Evolutionary conservation across 2,329 filamentous ascomycete genomes (phyloP), one percentile per base, ranked within the genome.

Genomic region (Cryphonectria carpinicola): DNA sequence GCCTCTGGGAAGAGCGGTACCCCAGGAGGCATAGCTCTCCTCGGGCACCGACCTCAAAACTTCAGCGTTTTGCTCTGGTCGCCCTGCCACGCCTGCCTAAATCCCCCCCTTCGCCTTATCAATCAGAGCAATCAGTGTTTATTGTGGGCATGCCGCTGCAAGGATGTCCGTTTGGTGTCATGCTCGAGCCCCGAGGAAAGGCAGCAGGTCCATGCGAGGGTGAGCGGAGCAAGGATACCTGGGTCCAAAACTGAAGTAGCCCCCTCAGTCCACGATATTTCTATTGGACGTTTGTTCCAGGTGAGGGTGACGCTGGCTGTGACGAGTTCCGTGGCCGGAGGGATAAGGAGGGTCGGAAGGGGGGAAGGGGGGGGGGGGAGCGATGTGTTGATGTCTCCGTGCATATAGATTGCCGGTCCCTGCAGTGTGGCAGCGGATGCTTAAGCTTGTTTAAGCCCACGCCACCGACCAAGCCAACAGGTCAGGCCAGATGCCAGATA

Each of bases 391-490:
- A 28, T 52, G 41, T 62, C 28, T 66, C 28, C 56, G 62, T 54
- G 68, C 54, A 54, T 66, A 22, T 56, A 69, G 63, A 66, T 70
- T 70, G 64, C 68, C 63, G 68, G 68, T 41, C 63, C 64, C 70
- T 71, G 67, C 70, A 69, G 64, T 58, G 66, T 71, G 70, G 67
- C 70, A 69, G 67, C 67, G 67, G 67, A 71, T 66, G 67, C 64
- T 71, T 71, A 71, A 69, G 67, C 70, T 68, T 71, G 70, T 71
- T 71, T 69, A 69, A 61, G 65, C 69, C 65, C 66, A 58, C 67
- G 70, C 70, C 70, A 71, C 70, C 58, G 28, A 49, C 41, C 66
- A 69, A 69, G 70, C 70, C 70, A 54, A 58, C 58, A 22, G 54
- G 25, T 62, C 19, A 62, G 54, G 65, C 22, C 65, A 28, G 25